Conservation (phyloP, 2,329 filamentous ascomycete species). For the Aspergillus hortae region DNA sequence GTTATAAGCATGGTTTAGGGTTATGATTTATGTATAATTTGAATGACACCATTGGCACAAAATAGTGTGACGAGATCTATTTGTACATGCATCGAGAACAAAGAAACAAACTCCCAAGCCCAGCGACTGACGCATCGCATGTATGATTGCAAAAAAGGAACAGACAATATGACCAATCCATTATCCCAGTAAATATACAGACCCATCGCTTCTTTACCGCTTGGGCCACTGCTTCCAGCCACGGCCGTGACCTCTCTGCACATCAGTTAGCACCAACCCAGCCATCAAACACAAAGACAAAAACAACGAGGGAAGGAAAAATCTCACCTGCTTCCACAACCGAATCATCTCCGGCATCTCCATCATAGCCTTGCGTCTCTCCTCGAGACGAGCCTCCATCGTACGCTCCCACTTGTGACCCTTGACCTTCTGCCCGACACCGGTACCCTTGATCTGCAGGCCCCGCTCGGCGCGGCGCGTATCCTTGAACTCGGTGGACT, state of each 20-base stretch:
- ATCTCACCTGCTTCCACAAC: conserved; percentile 83
- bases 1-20: background rate
- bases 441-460: conserved; percentile 83
- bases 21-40: background rate
- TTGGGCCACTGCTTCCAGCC: conserved; percentile 74
- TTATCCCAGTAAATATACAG: background rate
- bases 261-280: conserved; percentile 30
- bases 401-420: conserved; percentile 90
- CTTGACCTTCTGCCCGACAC: conserved; percentile 90
- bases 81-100: conserved; percentile 1
- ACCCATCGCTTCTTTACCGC: conserved; percentile 27
- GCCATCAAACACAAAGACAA: background rate
- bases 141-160: background rate
- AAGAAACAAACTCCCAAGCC: background rate
- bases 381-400: conserved; percentile 77
- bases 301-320: background rate
- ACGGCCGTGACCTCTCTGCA: conserved; percentile 65
- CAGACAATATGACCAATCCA: background rate
- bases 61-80: background rate
- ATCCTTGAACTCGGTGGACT: conserved; percentile 67
- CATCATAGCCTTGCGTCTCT: conserved; percentile 87
- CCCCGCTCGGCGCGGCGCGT: conserved; percentile 73
- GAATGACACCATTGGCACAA: background rate
- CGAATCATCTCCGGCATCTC: conserved; percentile 90
- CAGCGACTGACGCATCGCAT: no score